Percentiles rank a stretch among this genome's conserved stretches.
Evolutionary conservation across 129 eudicot genomes (phyloP).

Genomic region (Deinandra increscens): DNA sequence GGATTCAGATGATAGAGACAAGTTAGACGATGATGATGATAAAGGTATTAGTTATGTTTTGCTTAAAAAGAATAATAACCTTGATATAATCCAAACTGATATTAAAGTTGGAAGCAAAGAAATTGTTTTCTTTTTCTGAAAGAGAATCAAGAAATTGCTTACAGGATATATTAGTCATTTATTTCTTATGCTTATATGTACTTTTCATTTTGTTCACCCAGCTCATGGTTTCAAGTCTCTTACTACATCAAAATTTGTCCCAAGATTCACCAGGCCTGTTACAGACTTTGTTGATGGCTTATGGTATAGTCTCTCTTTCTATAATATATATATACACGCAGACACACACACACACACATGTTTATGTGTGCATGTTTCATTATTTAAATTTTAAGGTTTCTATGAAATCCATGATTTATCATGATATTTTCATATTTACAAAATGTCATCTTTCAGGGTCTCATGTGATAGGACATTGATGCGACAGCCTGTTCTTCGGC

Average conservation of each 20-base stretch:
- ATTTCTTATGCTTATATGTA: constrained; percentile 8
- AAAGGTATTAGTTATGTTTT: constrained; percentile 47
- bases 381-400: neutral
- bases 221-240: constrained; percentile 99
- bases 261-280: constrained; percentile 89
- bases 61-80: neutral
- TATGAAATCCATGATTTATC: neutral
- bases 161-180: constrained; percentile 11
- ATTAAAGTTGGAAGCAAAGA: constrained; percentile 8
- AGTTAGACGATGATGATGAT: constrained; percentile 83
- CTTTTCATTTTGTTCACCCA: constrained; percentile 33
- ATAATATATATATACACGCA: neutral
- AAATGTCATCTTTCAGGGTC: constrained; percentile 52
- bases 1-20: constrained; percentile 50
- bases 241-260: constrained; percentile 83
- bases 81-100: neutral
- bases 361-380: neutral
- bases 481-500: constrained; percentile 91
- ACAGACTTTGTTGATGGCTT: constrained; percentile 86
- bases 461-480: constrained; percentile 91
- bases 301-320: constrained; percentile 49
- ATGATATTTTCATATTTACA: neutral
- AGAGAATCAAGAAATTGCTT: constrained; percentile 16
- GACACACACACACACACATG: neutral
- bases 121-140: neutral